phyloP scores from a whole-genome alignment of 192 early-diverging fungal species.

The Entophlyctis helioformis region DNA sequence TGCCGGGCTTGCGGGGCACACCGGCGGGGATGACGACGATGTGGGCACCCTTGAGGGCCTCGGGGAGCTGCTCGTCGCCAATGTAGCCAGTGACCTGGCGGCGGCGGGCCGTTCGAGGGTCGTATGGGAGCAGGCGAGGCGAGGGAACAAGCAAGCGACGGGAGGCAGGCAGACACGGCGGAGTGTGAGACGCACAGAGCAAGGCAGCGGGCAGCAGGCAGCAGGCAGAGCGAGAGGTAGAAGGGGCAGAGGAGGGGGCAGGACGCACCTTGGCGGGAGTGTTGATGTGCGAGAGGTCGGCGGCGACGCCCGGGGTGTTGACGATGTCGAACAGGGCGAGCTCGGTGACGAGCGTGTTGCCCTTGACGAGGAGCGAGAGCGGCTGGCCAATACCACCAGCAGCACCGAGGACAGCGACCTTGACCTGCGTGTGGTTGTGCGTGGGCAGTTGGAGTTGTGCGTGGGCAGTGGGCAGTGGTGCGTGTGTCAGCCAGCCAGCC shows the following conservation, averaged over 20 bases:
- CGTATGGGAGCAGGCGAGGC: too few relatives aligned
- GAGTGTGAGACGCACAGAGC: too few relatives aligned
- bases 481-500: too few relatives aligned
- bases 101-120: background rate
- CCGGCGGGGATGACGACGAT: conserved; percentile 55
- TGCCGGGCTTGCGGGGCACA: conserved; percentile 57
- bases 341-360: conserved; percentile 37
- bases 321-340: conserved; percentile 53
- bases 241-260: too few relatives aligned
- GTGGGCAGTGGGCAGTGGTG: too few relatives aligned
- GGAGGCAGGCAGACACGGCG: too few relatives aligned
- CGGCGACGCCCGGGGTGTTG: conserved; percentile 53
- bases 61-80: conserved; percentile 35
- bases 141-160: too few relatives aligned
- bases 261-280: conserved; percentile 32
- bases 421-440: too few relatives aligned
- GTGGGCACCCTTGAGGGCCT: conserved; percentile 35
- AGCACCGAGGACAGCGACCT: conserved; percentile 51
- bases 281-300: conserved; percentile 57
- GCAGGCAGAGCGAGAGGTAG: too few relatives aligned
- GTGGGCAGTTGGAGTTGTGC: too few relatives aligned
- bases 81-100: conserved; percentile 34
- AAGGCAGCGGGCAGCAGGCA: too few relatives aligned
- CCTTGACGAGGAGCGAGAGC: conserved; percentile 48
- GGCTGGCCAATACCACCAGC: conserved; percentile 63